These are phyloP conservation scores for Pulicaria dysenterica DNA, from an alignment of 129 eudicot species.

Conservation along the genomic window DNA sequence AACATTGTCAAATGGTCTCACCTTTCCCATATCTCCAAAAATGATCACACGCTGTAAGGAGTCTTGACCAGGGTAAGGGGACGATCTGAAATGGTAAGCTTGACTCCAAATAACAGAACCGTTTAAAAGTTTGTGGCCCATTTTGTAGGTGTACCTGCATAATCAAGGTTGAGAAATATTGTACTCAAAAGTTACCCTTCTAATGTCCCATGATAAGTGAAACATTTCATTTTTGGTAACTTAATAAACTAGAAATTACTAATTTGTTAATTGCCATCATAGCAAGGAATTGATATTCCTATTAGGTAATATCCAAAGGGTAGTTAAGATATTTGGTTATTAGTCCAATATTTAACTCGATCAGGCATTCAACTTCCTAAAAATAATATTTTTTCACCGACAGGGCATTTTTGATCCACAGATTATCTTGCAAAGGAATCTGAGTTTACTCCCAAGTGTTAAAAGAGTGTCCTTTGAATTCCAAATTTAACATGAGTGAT, in stretches of 20 bases:
- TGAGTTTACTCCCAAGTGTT: background rate
- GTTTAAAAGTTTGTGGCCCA: slow-evolving; percentile 59
- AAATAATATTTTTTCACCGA: background rate
- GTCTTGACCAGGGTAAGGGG: slow-evolving; percentile 75
- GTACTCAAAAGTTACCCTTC: too few species aligned
- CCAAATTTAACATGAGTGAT: background rate
- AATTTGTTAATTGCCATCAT: background rate
- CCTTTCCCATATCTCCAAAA: slow-evolving; percentile 86
- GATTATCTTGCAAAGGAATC: too few species aligned
- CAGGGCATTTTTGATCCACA: too few species aligned
- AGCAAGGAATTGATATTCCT: background rate
- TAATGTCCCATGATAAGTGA: background rate
- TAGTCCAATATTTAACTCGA: background rate
- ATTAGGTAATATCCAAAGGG: slow-evolving; percentile 1
- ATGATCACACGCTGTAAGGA: slow-evolving; percentile 70
- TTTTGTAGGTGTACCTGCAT: slow-evolving; percentile 71
- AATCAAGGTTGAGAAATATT: slow-evolving; percentile 6
- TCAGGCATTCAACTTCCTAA: background rate
- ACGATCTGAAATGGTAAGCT: slow-evolving; percentile 47
- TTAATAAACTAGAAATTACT: background rate
- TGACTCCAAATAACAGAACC: slow-evolving; percentile 57
- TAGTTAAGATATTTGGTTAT: background rate
- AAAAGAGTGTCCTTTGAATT: background rate
- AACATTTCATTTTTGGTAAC: slow-evolving; percentile 7
- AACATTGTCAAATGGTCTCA: slow-evolving; percentile 18